These are phyloP conservation scores for Gaeumannomyces sp. DNA, from an alignment of 2,329 filamentous ascomycete species.

Conservation along the genomic window DNA sequence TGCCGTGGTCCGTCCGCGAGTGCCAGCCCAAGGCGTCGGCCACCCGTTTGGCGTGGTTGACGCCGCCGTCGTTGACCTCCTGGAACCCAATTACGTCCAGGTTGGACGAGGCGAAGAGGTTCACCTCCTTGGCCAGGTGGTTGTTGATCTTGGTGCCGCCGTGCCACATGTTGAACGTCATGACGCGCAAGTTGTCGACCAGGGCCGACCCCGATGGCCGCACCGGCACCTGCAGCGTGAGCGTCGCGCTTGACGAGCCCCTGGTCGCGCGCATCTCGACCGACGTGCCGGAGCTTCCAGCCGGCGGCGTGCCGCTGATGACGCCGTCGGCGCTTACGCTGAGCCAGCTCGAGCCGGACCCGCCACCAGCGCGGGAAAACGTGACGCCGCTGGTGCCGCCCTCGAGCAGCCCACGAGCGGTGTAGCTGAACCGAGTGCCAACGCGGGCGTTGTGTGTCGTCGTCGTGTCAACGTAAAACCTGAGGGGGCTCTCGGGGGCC, in stretches of 20 bases:
- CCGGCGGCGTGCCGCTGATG: conserved; percentile 29
- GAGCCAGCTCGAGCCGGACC: conserved; percentile 26
- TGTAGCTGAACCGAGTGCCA: conserved; percentile 26
- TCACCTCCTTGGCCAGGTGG: conserved; percentile 33
- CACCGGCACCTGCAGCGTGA: conserved; percentile 28
- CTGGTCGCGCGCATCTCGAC: conserved; percentile 21
- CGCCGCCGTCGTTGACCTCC: conserved; percentile 22
- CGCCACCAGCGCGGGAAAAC: conserved; percentile 21
- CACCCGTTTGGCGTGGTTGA: conserved; percentile 25
- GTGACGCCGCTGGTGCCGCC: conserved; percentile 18
- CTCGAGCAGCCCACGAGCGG: conserved; percentile 27
- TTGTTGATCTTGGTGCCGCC: conserved; percentile 29
- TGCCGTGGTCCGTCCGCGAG: conserved; percentile 23
- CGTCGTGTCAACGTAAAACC: conserved; percentile 24
- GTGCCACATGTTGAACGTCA: conserved; percentile 35
- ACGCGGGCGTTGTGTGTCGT: conserved; percentile 31
- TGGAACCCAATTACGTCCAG: conserved; percentile 33
- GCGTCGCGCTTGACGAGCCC: conserved; percentile 17
- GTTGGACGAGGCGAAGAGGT: conserved; percentile 25
- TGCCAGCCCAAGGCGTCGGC: conserved; percentile 34
- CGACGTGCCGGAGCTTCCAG: conserved; percentile 17
- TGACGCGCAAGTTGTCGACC: conserved; percentile 27
- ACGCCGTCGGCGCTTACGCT: conserved; percentile 25
- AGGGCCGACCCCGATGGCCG: conserved; percentile 20
- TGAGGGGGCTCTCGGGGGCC: not conserved